Base-by-base conservation (phyloP, 2,329 filamentous ascomycete species). In the Fusarium sp. region DNA sequence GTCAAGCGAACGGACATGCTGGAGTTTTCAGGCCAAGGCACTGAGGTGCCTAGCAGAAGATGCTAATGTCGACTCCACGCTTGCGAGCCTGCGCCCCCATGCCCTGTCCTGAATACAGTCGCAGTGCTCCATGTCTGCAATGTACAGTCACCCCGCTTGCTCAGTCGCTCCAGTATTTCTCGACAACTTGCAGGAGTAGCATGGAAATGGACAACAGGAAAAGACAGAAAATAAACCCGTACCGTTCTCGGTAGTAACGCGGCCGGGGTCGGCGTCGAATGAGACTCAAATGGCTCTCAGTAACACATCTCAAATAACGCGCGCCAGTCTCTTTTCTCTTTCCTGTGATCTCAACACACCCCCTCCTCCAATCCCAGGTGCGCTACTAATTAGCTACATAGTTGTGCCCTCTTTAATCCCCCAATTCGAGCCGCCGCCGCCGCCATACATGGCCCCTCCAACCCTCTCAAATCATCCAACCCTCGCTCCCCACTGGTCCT, bases 371-470 rank as follows among this genome's bases (percentile, higher is more conserved):
- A 61, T 67, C 73, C 70, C 52, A 74, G 60, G 41, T 55, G 60
- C 63, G 72, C 66, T 73, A 70, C 72, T 69, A 63, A 72, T 70
- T 76, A 76, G 72, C 59, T 66, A 73, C 70, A 73, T 71, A 73
- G 69, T 68, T 61, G 72, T 77, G 70, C 67, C 71, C 75, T 77
- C 67, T 75, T 73, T 71, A 65, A 66, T 68, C 63, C 75, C 74
- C 76, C 75, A 78, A 78, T 73, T 77, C 74, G 76, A 77, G 76
- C 76, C 76, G 76, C 75, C 75, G 75, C 74, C 74, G 75, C 74
- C 74, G 75, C 73, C 66, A 69, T 72, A 69, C 73, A 77, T 76
- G 75, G 73, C 68, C 72, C 68, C 67, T 73, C 72, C 74, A 77
- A 73, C 73, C 70, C 55, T 74, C 66, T 18, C 72, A 74, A 73